Percentiles rank a stretch among this genome's conserved stretches.
Evolutionary conservation across 78 protist species (phyloP).

Genomic region (Dictyostelium citrinum): DNA sequence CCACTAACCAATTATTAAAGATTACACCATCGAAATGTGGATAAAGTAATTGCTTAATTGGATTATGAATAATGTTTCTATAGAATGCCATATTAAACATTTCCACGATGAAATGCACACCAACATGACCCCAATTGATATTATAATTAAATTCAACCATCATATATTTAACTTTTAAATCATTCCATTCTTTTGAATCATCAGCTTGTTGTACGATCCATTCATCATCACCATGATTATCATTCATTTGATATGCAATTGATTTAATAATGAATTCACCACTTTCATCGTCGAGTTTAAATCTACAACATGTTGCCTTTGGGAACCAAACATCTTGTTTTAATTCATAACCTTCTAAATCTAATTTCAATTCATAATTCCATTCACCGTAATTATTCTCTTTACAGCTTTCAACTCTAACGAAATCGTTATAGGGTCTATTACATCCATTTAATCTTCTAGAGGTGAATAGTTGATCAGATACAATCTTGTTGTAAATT

Average conservation of each 20-base stretch:
- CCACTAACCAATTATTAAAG: slow-evolving; percentile 59
- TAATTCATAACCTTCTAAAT: neutral
- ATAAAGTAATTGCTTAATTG: neutral
- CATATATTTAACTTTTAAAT: slow-evolving; percentile 30
- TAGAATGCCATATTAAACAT: slow-evolving; percentile 42
- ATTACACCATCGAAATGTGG: slow-evolving; percentile 65
- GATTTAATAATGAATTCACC: neutral
- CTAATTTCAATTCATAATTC: neutral
- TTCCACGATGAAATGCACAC: slow-evolving; percentile 42
- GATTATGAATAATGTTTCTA: slow-evolving; percentile 27
- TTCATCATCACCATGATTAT: neutral
- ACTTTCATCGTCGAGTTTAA: neutral
- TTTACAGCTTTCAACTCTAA: neutral
- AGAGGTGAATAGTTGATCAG: slow-evolving; percentile 14
- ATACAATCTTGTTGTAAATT: neutral
- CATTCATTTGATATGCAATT: neutral
- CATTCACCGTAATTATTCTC: slow-evolving; percentile 1
- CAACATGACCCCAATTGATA: slow-evolving; percentile 54
- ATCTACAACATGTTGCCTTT: neutral
- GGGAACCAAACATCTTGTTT: slow-evolving; percentile 52
- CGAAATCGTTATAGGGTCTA: slow-evolving; percentile 29
- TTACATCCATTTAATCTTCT: slow-evolving; percentile 40
- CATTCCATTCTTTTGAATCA: slow-evolving; percentile 28
- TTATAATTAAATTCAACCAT: slow-evolving; percentile 53
- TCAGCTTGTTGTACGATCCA: neutral